Base-by-base conservation (phyloP, 2,329 filamentous ascomycete genomes). In the Curvularia lunata region DNA sequence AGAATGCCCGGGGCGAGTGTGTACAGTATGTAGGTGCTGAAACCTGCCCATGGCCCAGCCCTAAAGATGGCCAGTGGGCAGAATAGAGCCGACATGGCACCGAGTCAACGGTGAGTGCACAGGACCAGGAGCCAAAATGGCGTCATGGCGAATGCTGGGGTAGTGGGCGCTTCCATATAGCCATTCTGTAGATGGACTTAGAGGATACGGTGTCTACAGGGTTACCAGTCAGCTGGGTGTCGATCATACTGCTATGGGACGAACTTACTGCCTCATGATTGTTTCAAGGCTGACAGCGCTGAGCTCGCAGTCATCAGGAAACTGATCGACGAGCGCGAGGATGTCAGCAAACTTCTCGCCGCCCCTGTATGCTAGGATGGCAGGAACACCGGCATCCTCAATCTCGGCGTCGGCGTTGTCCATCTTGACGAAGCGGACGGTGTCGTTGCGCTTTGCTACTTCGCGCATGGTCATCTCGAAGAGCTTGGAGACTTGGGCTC, bases 351-450 rank as follows among this genome's bases (percentile, higher is more conserved):
- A 92, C 64, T 97, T 87, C 64, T 98, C 93, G 52, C 92, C 93
- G 69, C 89, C 91, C 57, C 88, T 88, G 81, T 99, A 99, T 10
- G 91, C 94, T 48, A 98, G 82, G 37, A 98, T 82, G 4, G 95
- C 92, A 0, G 95, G 95, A 1, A 97, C 90, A 45, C 89, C 89
- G 30, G 92, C 90, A 57, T 90, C 87, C 75, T 97, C 92, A 82
- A 98, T 97, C 75, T 98, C 93, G 37, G 97, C 96, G 57, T 97
- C 93, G 61, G 91, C 88, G 74, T 92, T 91, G 77, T 96, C 89
- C 47, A 98, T 85, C 79, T 94, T 96, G 79, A 98, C 85, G 73
- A 99, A 98, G 72, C 91, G 91, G 32, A 91, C 85, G 9, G 87
- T 85, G 21, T 86, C 83, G 72, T 97, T 83, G 59, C 85, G 82